Evolutionary conservation across 345 rosid species (phyloP).

Genomic region (Reutealis trisperma): DNA sequence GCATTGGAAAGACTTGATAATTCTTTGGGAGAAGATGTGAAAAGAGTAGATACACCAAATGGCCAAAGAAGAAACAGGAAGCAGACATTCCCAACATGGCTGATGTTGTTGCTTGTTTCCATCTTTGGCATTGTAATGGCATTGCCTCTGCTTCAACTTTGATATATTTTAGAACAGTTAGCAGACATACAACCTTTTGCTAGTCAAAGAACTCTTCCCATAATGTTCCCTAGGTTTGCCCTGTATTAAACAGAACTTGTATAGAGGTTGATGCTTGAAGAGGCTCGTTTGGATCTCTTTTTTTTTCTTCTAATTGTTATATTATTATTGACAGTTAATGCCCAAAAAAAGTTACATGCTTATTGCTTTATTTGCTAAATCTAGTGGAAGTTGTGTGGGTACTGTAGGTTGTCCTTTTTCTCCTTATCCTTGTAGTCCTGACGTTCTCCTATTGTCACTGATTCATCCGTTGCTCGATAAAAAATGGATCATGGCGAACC

Average conservation of each 20-base stretch:
- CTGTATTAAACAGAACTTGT: conserved; percentile 29
- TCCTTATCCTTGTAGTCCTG: background rate
- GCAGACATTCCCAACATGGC: conserved; percentile 79
- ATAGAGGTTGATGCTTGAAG: conserved; percentile 28
- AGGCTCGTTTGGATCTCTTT: conserved; percentile 16
- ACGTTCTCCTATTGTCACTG: background rate
- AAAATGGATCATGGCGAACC: background rate
- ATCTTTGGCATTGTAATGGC: conserved; percentile 94
- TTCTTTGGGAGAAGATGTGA: conserved; percentile 38
- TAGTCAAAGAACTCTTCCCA: background rate
- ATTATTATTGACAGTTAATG: conserved; percentile 20
- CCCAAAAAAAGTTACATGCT: conserved; percentile 13
- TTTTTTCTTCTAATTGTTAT: too few relatives aligned
- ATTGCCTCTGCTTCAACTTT: conserved; percentile 90
- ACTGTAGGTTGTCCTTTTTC: background rate
- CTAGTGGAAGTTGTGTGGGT: conserved; percentile 4
- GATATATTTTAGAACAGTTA: conserved; percentile 32
- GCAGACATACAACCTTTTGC: conserved; percentile 21
- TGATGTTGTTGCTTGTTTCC: conserved; percentile 79
- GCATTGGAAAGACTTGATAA: conserved; percentile 39
- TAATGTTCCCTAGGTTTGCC: conserved; percentile 19
- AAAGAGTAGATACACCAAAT: conserved; percentile 30
- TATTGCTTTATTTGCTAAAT: conserved; percentile 7
- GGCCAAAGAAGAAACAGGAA: conserved; percentile 51
- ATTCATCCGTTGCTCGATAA: background rate